Evolutionary conservation across 768 basidiomycete species (phyloP), one percentile per base, ranked within the genome.

Genomic region (Kwoniella europaea): DNA sequence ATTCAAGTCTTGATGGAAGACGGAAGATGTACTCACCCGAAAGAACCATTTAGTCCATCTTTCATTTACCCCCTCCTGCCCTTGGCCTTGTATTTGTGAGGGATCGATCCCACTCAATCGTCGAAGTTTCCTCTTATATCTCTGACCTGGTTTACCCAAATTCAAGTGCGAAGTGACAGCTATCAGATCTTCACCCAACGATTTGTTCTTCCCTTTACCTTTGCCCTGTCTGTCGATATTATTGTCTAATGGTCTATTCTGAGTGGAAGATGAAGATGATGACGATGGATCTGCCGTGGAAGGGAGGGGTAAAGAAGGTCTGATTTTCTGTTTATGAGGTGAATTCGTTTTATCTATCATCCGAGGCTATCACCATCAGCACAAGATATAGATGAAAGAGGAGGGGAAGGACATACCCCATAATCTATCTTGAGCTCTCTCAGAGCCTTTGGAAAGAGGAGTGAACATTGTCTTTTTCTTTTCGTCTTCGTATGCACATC

Each of bases 371-470:
- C 27, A 2, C 59, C 4, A 22, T 41, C 29, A 50, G 18, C 20
- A 44, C 2, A 52, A n/a, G 22, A 20, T 13, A 15, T 35, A 7
- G 9, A 18, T n/a, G 7, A 43, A 43, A 5, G n/a, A 27, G 20
- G 20, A 64, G 50, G 10, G 43, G 63, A 27, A 16, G 18, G 43
- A 35, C 29, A 72, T 52, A 82, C 80, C 79, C 82, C 82, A 82
- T 62, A 79, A 68, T 56, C 73, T 74, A 46, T 82, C 75, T 61
- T 82, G 82, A 20, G 79, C 72, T 53, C 79, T 59, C 68, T 82
- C 82, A 43, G 76, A 78, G 42, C 82, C 82, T 67, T 78, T 81
- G 12, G 75, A 78, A 15, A 82, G 68, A n/a, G 82, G 82, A 20
- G 80, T 81, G 72, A 82, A 82, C 82, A 82, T 82, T 35, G 15